Evolutionary conservation across 108 stramenopile species (phyloP).

Genomic region (Skeletonema potamos): DNA sequence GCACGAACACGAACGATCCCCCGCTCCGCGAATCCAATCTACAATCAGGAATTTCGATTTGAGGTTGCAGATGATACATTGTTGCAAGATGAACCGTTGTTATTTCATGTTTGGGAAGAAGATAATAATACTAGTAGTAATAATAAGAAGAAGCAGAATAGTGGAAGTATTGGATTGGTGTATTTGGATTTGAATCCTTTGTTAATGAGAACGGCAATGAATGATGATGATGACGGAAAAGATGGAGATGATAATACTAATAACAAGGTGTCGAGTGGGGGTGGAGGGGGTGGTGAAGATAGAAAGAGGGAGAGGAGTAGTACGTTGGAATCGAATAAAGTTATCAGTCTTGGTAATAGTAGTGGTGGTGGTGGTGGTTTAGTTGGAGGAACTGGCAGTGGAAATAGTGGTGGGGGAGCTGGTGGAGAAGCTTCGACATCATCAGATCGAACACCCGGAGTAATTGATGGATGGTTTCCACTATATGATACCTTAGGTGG

Average conservation of each 20-base stretch:
- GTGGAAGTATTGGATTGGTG: constrained; percentile 91
- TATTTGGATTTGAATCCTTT: constrained; percentile 97
- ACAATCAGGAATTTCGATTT: constrained; percentile 95
- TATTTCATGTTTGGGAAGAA: constrained; percentile 90
- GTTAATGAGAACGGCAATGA: constrained; percentile 75
- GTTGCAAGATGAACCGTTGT: constrained; percentile 95
- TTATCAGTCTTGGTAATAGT: background rate
- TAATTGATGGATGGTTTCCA: constrained; percentile 95
- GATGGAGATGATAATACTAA: constrained; percentile 13
- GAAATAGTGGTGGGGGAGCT: background rate
- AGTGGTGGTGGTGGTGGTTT: background rate
- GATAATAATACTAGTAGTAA: constrained; percentile 50
- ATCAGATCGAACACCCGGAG: constrained; percentile 19
- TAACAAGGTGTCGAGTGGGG: too few relatives aligned
- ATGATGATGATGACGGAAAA: constrained; percentile 28
- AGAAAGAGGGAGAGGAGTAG: background rate
- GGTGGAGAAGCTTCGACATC: background rate
- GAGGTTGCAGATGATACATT: constrained; percentile 94
- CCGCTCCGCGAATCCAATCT: constrained; percentile 78
- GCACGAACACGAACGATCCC: constrained; percentile 78
- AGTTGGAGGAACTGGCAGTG: background rate
- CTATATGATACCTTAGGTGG: constrained; percentile 93
- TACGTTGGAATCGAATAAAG: background rate
- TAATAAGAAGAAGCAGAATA: constrained; percentile 41
- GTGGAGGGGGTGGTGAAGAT: constrained; percentile 4